Conservation (phyloP, 2,329 filamentous ascomycete genomes). For the Cordyceps pruinosa region DNA sequence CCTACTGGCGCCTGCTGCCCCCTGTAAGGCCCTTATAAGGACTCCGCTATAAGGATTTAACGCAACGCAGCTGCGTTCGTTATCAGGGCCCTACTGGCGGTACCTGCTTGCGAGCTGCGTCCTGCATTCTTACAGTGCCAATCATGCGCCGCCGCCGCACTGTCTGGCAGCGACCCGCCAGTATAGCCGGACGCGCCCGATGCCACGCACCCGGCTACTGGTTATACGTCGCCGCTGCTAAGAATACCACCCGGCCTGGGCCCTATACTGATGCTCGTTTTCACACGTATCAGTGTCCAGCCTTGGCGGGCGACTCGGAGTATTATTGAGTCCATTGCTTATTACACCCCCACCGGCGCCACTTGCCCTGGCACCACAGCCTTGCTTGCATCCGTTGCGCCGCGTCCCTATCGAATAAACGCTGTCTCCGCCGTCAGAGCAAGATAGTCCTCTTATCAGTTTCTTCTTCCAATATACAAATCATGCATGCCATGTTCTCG, state of each 20-base stretch:
- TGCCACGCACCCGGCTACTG: background rate
- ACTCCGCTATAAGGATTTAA: too few species aligned
- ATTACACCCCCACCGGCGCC: background rate
- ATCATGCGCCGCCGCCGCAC: background rate
- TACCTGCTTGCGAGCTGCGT: background rate
- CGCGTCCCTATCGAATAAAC: background rate
- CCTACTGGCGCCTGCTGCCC: too few species aligned
- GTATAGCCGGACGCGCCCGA: constrained; percentile 5
- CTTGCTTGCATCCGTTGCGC: background rate
- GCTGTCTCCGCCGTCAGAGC: background rate
- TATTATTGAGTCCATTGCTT: constrained; percentile 1
- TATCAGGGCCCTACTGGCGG: background rate
- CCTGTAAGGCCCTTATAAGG: too few species aligned
- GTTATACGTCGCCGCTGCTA: background rate
- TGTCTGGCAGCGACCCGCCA: background rate
- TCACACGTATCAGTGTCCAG: background rate
- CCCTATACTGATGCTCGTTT: background rate
- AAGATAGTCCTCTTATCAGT: too few species aligned
- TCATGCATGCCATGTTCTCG: too few species aligned
- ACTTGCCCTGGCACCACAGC: background rate
- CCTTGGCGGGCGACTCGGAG: constrained; percentile 3
- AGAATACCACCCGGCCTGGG: background rate
- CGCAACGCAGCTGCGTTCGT: too few species aligned
- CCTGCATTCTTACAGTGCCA: background rate
- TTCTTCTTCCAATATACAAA: too few species aligned